These are phyloP conservation scores for Taiwanofungus camphoratus DNA, from an alignment of 1,284 basidiomycete species.

Conservation along the genomic window DNA sequence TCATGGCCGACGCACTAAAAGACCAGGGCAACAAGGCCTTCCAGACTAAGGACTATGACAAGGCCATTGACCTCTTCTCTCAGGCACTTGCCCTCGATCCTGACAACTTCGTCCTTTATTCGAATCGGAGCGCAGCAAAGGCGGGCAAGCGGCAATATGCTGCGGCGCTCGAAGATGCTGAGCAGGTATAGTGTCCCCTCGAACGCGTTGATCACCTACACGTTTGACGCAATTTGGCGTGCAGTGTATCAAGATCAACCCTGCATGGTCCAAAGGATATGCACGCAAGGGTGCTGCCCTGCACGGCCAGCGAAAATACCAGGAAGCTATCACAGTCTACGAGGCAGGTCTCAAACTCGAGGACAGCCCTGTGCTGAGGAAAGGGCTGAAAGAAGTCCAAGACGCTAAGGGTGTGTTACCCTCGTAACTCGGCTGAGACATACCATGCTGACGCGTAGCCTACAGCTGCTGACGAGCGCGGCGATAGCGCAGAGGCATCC, in stretches of 20 bases:
- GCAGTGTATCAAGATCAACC: conserved; percentile 76
- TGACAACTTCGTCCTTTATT: conserved; percentile 85
- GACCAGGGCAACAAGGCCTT: conserved; percentile 96
- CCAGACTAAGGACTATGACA: conserved; percentile 87
- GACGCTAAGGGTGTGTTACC: conserved; percentile 63
- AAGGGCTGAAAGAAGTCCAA: conserved; percentile 84
- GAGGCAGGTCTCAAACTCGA: conserved; percentile 79
- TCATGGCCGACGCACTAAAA: conserved; percentile 59
- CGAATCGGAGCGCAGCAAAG: conserved; percentile 89
- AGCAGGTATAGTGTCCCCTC: conserved; percentile 52
- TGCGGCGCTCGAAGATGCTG: conserved; percentile 84
- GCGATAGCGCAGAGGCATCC: conserved; percentile 39
- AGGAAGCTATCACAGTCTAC: conserved; percentile 81
- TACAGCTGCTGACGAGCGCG: conserved; percentile 36
- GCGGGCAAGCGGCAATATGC: conserved; percentile 78
- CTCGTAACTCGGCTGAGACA: not conserved
- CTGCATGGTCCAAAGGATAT: conserved; percentile 88
- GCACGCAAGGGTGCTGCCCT: conserved; percentile 93
- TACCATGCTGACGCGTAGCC: not conserved
- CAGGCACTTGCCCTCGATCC: conserved; percentile 85
- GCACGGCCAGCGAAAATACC: conserved; percentile 76
- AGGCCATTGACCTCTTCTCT: conserved; percentile 83
- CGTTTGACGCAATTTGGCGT: not conserved
- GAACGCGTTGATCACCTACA: not conserved
- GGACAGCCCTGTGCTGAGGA: conserved; percentile 75